Conservation (phyloP, 352 stramenopile species). For the Globisporangium parvum region DNA sequence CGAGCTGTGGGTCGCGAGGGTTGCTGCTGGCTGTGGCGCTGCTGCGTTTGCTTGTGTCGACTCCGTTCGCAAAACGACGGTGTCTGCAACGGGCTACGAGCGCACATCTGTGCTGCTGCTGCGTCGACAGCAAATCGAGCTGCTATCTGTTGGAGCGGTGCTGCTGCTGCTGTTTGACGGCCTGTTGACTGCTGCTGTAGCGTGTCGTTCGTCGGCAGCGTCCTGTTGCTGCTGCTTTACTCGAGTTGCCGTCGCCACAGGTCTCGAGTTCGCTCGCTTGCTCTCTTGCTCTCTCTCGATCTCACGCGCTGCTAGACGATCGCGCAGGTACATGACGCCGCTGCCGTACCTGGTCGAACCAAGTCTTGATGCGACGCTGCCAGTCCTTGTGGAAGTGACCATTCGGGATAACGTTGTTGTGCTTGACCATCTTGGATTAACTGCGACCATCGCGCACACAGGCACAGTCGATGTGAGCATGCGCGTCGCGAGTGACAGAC, state of each 20-base stretch:
- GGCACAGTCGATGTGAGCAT: not conserved
- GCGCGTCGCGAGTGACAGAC: too few species aligned
- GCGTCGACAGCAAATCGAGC: too few species aligned
- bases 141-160: not conserved
- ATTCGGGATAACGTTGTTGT: constrained; percentile 99
- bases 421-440: constrained; percentile 95
- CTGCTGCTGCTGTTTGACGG: not conserved
- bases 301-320: not conserved
- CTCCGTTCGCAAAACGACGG: too few species aligned
- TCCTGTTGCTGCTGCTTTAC: not conserved
- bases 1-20: too few species aligned
- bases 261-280: too few species aligned
- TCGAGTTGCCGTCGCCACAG: not conserved
- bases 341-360: constrained; percentile 90
- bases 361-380: constrained; percentile 95
- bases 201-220: not conserved
- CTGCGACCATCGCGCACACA: constrained; percentile 12
- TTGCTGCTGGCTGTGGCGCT: too few species aligned
- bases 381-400: constrained; percentile 99
- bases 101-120: not conserved
- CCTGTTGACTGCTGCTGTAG: not conserved
- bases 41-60: too few species aligned
- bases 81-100: too few species aligned
- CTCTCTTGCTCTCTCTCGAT: not conserved
- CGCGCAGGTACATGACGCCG: not conserved